phyloP scores from a whole-genome alignment of 2,329 filamentous ascomycete genomes.

The Sporothrix humicola region DNA sequence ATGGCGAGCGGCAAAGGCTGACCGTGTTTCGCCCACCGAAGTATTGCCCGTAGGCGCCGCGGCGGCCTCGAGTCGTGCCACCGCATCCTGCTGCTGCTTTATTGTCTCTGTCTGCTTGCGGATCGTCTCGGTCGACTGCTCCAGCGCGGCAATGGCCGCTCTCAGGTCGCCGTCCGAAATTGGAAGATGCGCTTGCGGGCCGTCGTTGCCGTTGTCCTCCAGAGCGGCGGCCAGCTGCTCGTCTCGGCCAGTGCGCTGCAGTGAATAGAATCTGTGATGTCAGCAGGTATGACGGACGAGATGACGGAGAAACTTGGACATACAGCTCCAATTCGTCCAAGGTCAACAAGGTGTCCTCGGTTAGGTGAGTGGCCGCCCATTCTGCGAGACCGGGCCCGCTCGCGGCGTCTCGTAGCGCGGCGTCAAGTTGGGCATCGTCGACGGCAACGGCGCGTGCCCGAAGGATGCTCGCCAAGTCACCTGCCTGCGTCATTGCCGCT shows the following conservation, averaged over 20 bases:
- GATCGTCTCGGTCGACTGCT: constrained; percentile 67
- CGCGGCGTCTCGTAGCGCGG: constrained; percentile 47
- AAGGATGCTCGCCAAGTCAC: constrained; percentile 31
- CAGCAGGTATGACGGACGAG: not conserved
- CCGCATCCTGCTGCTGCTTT: constrained; percentile 65
- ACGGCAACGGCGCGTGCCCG: constrained; percentile 32
- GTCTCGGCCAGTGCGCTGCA: constrained; percentile 57
- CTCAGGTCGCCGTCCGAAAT: constrained; percentile 65
- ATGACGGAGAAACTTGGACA: too few species aligned
- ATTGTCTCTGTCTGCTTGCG: constrained; percentile 67
- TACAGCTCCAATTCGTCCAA: constrained; percentile 59
- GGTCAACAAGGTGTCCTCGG: constrained; percentile 58
- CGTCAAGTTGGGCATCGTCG: constrained; percentile 41
- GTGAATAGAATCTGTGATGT: constrained; percentile 48
- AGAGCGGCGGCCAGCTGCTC: constrained; percentile 51
- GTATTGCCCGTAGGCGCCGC: constrained; percentile 43
- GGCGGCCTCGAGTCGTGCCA: constrained; percentile 58
- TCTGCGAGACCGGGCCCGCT: constrained; percentile 48
- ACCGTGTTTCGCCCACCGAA: constrained; percentile 42
- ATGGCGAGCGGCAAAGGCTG: constrained; percentile 46
- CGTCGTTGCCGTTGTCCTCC: not conserved
- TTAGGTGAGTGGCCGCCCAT: constrained; percentile 58
- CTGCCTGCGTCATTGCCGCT: not conserved
- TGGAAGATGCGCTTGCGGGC: constrained; percentile 47
- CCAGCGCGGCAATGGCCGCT: constrained; percentile 67